These are phyloP conservation scores for Neoarthrinium moseri DNA, from an alignment of 2,329 filamentous ascomycete genomes.

Conservation along the genomic window DNA sequence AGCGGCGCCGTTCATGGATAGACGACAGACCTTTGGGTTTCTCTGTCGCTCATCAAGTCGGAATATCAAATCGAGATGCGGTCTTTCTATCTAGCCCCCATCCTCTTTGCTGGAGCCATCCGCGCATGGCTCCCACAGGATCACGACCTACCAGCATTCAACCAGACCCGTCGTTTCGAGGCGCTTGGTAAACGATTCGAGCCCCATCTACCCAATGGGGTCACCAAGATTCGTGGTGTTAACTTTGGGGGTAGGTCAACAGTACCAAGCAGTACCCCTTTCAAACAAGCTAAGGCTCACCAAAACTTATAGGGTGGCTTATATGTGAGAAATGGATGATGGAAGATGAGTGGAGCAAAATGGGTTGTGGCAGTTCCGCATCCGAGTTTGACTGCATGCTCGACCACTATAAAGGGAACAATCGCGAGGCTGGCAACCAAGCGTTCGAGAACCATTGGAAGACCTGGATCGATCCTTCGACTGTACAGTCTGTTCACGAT, in stretches of 20 bases:
- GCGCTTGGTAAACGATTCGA: slow-evolving; percentile 30
- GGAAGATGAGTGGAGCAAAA: slow-evolving; percentile 17
- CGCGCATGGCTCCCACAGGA: slow-evolving; percentile 30
- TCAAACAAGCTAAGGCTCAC: background rate
- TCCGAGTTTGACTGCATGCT: slow-evolving; percentile 22
- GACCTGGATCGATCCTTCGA: slow-evolving; percentile 18
- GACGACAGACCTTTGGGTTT: too few relatives aligned
- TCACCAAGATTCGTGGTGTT: slow-evolving; percentile 22
- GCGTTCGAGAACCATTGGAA: slow-evolving; percentile 20
- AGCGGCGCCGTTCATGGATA: too few relatives aligned
- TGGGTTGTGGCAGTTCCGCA: slow-evolving; percentile 17
- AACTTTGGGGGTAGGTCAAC: slow-evolving; percentile 20
- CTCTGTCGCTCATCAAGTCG: too few relatives aligned
- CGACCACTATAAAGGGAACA: slow-evolving; percentile 17
- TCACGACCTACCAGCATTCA: slow-evolving; percentile 29
- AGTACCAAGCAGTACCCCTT: background rate
- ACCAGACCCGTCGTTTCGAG: slow-evolving; percentile 28
- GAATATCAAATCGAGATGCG: too few relatives aligned
- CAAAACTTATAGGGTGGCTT: slow-evolving; percentile 15
- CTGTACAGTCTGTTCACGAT: slow-evolving; percentile 20
- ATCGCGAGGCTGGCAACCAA: slow-evolving; percentile 16
- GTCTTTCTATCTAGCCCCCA: slow-evolving; percentile 14
- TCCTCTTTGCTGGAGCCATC: slow-evolving; percentile 19
- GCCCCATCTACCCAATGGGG: slow-evolving; percentile 21
- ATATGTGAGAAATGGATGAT: slow-evolving; percentile 20